These are phyloP conservation scores for Glutinoglossum americanum DNA, from an alignment of 495 filamentous ascomycete species.

Conservation along the genomic window DNA sequence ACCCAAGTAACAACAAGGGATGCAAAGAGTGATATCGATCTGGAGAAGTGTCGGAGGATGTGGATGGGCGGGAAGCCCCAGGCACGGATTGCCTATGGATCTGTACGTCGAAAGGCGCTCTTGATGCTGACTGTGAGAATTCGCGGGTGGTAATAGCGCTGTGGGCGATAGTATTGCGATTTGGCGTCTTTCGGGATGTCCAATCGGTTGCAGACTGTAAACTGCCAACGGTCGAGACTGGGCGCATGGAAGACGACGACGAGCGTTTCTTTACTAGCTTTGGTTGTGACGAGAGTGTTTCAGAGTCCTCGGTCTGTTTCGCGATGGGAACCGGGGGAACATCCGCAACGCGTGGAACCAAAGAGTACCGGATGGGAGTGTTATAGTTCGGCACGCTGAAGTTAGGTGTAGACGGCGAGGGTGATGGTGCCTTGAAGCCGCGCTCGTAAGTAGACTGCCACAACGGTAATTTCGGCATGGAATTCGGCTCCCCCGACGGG, in stretches of 20 bases:
- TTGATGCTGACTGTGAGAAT: background rate
- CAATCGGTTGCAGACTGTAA: background rate
- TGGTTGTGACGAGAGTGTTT: background rate
- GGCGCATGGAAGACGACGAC: background rate
- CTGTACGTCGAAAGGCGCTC: background rate
- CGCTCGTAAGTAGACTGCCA: background rate
- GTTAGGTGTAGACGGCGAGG: background rate
- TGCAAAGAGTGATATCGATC: background rate
- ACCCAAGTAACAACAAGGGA: background rate
- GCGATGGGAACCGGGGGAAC: background rate
- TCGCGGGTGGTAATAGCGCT: background rate
- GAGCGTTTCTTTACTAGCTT: background rate
- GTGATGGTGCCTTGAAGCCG: background rate
- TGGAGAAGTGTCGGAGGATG: background rate
- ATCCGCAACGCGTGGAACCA: background rate
- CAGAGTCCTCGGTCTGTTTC: background rate
- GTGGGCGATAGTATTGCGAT: background rate
- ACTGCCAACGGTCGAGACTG: conserved; percentile 1
- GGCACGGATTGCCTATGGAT: background rate
- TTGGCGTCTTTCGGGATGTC: background rate
- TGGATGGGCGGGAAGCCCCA: background rate
- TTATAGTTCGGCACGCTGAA: conserved; percentile 1
- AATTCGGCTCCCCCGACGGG: background rate
- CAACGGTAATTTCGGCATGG: background rate
- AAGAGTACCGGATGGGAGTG: background rate